Evolutionary conservation across 192 early-diverging fungal genomes (phyloP).

Genomic region (Umbelopsis sp.): DNA sequence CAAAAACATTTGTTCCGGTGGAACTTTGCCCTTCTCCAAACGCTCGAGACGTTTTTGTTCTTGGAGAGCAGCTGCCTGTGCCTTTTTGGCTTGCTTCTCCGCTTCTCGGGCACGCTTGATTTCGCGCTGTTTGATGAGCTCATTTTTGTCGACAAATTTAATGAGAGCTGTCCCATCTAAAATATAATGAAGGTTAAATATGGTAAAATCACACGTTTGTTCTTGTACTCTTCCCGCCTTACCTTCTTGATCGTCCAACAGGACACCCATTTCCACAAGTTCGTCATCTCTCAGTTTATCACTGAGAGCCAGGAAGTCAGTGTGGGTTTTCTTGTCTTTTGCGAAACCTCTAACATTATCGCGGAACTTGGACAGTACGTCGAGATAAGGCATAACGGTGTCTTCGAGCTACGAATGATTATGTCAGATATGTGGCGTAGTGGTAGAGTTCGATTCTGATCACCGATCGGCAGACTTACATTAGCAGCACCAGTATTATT

Average conservation of each 20-base stretch:
- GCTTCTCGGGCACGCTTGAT: slow-evolving; percentile 65
- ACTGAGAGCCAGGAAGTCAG: slow-evolving; percentile 70
- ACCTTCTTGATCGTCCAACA: slow-evolving; percentile 90
- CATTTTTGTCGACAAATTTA: slow-evolving; percentile 83
- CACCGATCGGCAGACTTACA: slow-evolving; percentile 32
- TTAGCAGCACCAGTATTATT: slow-evolving; percentile 37
- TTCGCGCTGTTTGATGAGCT: slow-evolving; percentile 66
- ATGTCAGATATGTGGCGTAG: background rate
- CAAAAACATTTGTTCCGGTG: slow-evolving; percentile 86
- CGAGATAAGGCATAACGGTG: slow-evolving; percentile 76
- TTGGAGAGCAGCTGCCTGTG: slow-evolving; percentile 54
- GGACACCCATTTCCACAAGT: slow-evolving; percentile 85
- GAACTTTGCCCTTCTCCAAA: slow-evolving; percentile 75
- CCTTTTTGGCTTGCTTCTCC: slow-evolving; percentile 64
- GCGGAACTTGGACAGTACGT: slow-evolving; percentile 82
- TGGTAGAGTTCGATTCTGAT: background rate
- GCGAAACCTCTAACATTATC: slow-evolving; percentile 85
- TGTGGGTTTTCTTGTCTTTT: slow-evolving; percentile 45
- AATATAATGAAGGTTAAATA: background rate
- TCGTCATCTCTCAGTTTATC: slow-evolving; percentile 91
- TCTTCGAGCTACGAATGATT: slow-evolving; percentile 49
- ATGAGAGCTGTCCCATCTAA: slow-evolving; percentile 87
- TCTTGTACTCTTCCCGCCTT: background rate
- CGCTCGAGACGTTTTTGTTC: slow-evolving; percentile 68
- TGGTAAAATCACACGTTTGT: background rate